Evolutionary conservation across 1,284 basidiomycete genomes (phyloP).

Genomic region (Agroathelia rolfsii): DNA sequence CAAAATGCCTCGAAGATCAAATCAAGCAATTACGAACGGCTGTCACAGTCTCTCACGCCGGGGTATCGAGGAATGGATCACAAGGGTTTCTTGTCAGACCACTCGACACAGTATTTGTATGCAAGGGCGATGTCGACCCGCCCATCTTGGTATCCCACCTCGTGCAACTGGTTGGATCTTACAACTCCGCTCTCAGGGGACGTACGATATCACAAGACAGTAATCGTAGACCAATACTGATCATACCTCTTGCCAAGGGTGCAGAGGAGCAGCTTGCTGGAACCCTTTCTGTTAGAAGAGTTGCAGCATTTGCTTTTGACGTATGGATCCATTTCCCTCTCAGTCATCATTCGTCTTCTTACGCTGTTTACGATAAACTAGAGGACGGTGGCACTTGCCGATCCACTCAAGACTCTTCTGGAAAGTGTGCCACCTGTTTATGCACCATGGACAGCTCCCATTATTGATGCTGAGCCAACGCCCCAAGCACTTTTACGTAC

Average conservation of each 20-base stretch:
- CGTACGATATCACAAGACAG: slow-evolving; percentile 4
- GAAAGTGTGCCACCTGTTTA: slow-evolving; percentile 38
- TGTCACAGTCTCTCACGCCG: slow-evolving; percentile 9
- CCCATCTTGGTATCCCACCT: slow-evolving; percentile 60
- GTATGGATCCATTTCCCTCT: slow-evolving; percentile 20
- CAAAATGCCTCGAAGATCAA: slow-evolving; percentile 61
- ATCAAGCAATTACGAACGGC: slow-evolving; percentile 27
- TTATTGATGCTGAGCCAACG: slow-evolving; percentile 8
- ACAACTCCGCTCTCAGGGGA: slow-evolving; percentile 37
- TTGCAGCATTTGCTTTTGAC: slow-evolving; percentile 57
- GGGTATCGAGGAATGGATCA: slow-evolving; percentile 8
- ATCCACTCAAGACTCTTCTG: slow-evolving; percentile 29
- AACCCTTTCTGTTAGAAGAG: slow-evolving; percentile 56
- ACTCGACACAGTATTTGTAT: slow-evolving; percentile 55
- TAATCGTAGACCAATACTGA: slow-evolving; percentile 30
- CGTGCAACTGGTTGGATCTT: slow-evolving; percentile 62
- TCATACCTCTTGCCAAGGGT: slow-evolving; percentile 65
- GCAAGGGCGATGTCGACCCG: slow-evolving; percentile 66
- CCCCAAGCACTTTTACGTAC: slow-evolving; percentile 47
- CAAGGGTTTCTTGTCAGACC: slow-evolving; percentile 10
- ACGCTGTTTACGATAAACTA: slow-evolving; percentile 8
- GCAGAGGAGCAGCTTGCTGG: slow-evolving; percentile 59
- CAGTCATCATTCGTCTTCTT: slow-evolving; percentile 4
- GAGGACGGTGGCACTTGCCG: slow-evolving; percentile 33
- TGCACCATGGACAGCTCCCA: slow-evolving; percentile 52